Percentiles rank a stretch among this genome's conserved stretches.
Evolutionary conservation across 2,329 filamentous ascomycete species (phyloP).

Genomic region (Trichoderma sp.): DNA sequence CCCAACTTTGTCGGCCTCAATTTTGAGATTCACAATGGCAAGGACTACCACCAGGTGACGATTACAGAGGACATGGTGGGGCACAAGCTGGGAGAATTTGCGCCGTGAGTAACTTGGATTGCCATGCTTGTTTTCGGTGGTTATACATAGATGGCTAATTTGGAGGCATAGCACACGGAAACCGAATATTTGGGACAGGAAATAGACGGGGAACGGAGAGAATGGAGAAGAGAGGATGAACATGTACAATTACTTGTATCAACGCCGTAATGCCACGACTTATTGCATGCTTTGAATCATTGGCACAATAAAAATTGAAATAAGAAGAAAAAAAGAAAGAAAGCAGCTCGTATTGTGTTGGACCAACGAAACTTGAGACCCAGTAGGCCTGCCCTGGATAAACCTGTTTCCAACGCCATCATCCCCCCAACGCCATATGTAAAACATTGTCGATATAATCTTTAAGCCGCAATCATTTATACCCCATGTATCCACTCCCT

Average conservation of each 20-base stretch:
- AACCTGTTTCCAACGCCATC: background rate
- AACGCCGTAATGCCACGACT: conserved; percentile 23
- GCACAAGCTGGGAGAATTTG: conserved; percentile 90
- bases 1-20: conserved; percentile 87
- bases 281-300: background rate
- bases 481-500: background rate
- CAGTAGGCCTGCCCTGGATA: background rate
- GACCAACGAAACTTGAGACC: background rate
- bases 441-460: background rate
- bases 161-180: conserved; percentile 51
- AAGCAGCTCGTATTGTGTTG: conserved; percentile 3
- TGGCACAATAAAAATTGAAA: background rate
- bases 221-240: conserved; percentile 23
- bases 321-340: background rate
- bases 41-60: conserved; percentile 75
- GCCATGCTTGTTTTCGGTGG: background rate
- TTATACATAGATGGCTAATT: background rate
- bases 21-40: conserved; percentile 91
- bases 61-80: conserved; percentile 97
- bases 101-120: conserved; percentile 61
- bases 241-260: conserved; percentile 34
- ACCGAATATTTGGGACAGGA: conserved; percentile 53
- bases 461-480: background rate
- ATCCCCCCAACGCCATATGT: conserved; percentile 21
- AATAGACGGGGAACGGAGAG: conserved; percentile 26